Evolutionary conservation across 1,284 basidiomycete genomes (phyloP), one percentile per base, ranked within the genome.

Genomic region (Cerioporus squamosus): DNA sequence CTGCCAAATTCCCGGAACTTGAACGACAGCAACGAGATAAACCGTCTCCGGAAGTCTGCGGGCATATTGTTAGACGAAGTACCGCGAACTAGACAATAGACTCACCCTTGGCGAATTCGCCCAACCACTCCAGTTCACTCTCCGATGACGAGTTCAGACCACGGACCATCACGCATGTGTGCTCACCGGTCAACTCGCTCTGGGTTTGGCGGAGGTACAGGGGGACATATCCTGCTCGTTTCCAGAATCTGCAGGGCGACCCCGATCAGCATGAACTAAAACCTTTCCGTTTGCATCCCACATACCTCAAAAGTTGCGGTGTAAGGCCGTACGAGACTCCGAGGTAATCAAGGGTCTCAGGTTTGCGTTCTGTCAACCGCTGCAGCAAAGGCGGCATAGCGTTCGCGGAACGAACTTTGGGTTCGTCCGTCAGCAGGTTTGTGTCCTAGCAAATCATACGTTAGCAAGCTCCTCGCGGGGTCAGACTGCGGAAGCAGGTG

Each of bases 321-420:
- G 97, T 98, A 48, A 99, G 79, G 10, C 97, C 97, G 72, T 97
- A 99, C 26, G 94, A 97, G 0, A 98, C 97, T 45, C 97, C 97
- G 6, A 99, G 81, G 74, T 97, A 99, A 75, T 99, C 97, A 33
- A 99, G 80, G 44, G 78, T 81, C 70, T 98, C 96, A 0, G 97
- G 97, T 74, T 91, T 91, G 39, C 91, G 85, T 73, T 98, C 96
- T 1, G 91, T 89, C 7, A 99, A 82, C 3, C 95, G 87, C 70
- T 97, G 94, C 1, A 99, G 83, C 5, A 99, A 82, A 0, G 97
- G 95, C 2, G 96, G 96, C 93, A 99, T 97, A 38, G 86, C 82
- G 12, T 84, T 77, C 0, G 87, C 84, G 17, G 93, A 79, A 8
- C 96, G 89, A 29, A 98, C 78, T 1, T 82, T 83, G 15, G 92